These are phyloP conservation scores for Pichia terricola DNA, from an alignment of 1,139 yeast species.

Conservation along the genomic window DNA sequence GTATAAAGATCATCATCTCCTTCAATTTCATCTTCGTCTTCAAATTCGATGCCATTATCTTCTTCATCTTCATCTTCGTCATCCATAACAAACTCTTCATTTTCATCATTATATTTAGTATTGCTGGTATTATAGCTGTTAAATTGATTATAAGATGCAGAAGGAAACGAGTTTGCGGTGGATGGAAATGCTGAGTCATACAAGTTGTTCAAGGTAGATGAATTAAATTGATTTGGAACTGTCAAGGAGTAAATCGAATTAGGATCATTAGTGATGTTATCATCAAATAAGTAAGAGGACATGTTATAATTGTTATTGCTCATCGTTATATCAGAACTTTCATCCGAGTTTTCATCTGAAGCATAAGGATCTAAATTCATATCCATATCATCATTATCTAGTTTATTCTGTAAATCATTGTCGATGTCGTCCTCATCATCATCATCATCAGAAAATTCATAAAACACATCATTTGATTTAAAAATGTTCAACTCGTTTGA, in stretches of 20 bases:
- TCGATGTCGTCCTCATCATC: constrained; percentile 30
- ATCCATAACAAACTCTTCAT: constrained; percentile 17
- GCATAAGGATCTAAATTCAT: constrained; percentile 23
- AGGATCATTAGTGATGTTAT: background rate
- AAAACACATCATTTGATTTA: constrained; percentile 21
- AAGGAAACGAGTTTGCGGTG: background rate
- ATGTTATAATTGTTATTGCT: background rate
- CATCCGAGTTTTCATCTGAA: constrained; percentile 19
- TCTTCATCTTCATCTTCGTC: constrained; percentile 14
- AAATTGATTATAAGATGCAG: background rate
- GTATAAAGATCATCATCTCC: constrained; percentile 17
- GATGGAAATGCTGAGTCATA: background rate
- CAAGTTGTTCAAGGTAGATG: background rate
- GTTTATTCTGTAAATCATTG: constrained; percentile 22
- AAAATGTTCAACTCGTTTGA: constrained; percentile 25
- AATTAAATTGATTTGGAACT: constrained; percentile 14
- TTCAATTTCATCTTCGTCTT: constrained; percentile 8
- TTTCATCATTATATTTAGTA: constrained; percentile 14
- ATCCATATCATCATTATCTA: constrained; percentile 22
- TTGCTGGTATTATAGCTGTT: background rate
- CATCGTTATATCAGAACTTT: no score
- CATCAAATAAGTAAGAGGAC: constrained; percentile 1
- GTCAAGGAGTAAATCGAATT: constrained; percentile 22
- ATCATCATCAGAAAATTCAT: constrained; percentile 27
- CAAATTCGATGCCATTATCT: constrained; percentile 14